These are phyloP conservation scores for Kondoa subrosea DNA, from an alignment of 768 basidiomycete genomes.

Conservation along the genomic window DNA sequence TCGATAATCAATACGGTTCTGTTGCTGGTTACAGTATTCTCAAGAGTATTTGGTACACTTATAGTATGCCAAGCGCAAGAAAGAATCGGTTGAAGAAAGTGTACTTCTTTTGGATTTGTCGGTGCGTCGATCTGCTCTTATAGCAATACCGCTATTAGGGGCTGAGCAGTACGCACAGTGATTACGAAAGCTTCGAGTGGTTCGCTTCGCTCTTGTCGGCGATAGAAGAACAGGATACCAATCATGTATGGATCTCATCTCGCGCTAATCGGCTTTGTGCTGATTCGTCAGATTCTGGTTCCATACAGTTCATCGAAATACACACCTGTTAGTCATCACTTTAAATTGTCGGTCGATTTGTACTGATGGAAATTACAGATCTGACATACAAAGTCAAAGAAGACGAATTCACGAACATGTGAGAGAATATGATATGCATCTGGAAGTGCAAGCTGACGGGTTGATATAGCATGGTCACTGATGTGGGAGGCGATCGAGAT, in stretches of 20 bases:
- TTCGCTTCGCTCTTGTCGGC: constrained; percentile 86
- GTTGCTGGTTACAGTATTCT: no score
- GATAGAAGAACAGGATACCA: constrained; percentile 78
- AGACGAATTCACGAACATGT: constrained; percentile 84
- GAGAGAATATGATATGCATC: constrained; percentile 33
- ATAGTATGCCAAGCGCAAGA: neutral
- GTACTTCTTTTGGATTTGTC: constrained; percentile 27
- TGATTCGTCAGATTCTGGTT: neutral
- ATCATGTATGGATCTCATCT: constrained; percentile 34
- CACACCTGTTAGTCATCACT: constrained; percentile 40
- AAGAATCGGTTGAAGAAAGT: neutral
- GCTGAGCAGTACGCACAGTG: neutral
- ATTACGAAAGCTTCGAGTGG: constrained; percentile 28
- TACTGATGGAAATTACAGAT: constrained; percentile 35
- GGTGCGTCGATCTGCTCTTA: constrained; percentile 17
- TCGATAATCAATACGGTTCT: no score
- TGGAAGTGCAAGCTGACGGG: neutral
- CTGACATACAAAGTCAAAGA: constrained; percentile 79
- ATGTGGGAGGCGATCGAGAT: constrained; percentile 83
- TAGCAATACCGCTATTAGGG: neutral
- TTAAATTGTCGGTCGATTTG: neutral
- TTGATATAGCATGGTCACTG: constrained; percentile 51
- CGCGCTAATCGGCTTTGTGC: neutral
- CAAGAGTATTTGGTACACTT: constrained; percentile 42
- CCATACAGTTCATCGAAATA: constrained; percentile 43